A percentile compares a stretch with the other conserved stretches of the same genome.
Evolutionary conservation across 2,329 filamentous ascomycete genomes (phyloP).

Genomic region (Tolypocladium paradoxum): DNA sequence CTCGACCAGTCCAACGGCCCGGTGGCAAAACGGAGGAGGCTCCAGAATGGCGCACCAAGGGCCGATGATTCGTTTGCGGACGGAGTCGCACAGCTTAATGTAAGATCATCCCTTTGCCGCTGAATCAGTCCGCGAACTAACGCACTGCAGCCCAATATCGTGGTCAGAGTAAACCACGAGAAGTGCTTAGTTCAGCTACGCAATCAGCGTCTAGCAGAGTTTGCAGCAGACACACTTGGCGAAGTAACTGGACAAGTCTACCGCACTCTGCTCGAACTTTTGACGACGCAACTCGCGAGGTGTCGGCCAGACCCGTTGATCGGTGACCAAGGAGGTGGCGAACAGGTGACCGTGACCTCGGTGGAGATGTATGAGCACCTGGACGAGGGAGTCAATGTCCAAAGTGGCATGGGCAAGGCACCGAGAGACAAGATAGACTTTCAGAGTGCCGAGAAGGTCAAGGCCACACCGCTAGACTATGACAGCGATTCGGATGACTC

Average conservation of each 20-base stretch:
- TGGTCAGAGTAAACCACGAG: slow-evolving; percentile 73
- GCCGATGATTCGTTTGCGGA: slow-evolving; percentile 18
- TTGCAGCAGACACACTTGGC: slow-evolving; percentile 61
- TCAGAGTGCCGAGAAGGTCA: slow-evolving; percentile 37
- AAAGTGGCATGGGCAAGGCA: slow-evolving; percentile 46
- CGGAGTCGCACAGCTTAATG: slow-evolving; percentile 40
- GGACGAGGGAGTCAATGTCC: slow-evolving; percentile 40
- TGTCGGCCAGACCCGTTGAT: slow-evolving; percentile 49
- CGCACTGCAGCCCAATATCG: slow-evolving; percentile 50
- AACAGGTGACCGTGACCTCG: slow-evolving; percentile 34
- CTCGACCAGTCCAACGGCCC: slow-evolving; percentile 31
- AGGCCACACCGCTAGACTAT: slow-evolving; percentile 21
- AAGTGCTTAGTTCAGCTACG: slow-evolving; percentile 76
- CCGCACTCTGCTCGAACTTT: slow-evolving; percentile 54
- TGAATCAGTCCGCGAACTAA: slow-evolving; percentile 9
- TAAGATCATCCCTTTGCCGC: slow-evolving; percentile 22
- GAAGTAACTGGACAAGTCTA: slow-evolving; percentile 71
- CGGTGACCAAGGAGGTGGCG: slow-evolving; percentile 18
- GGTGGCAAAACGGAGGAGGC: slow-evolving; percentile 41
- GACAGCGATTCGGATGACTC: slow-evolving; percentile 24
- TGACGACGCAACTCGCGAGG: slow-evolving; percentile 58
- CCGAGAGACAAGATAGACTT: slow-evolving; percentile 34
- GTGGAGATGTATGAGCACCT: slow-evolving; percentile 46
- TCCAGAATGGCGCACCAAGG: slow-evolving; percentile 33
- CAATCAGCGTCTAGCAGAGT: slow-evolving; percentile 63